Evolutionary conservation across 2,329 filamentous ascomycete genomes (phyloP), one percentile per base, ranked within the genome.

Genomic region (Cladophialophora yegresii): DNA sequence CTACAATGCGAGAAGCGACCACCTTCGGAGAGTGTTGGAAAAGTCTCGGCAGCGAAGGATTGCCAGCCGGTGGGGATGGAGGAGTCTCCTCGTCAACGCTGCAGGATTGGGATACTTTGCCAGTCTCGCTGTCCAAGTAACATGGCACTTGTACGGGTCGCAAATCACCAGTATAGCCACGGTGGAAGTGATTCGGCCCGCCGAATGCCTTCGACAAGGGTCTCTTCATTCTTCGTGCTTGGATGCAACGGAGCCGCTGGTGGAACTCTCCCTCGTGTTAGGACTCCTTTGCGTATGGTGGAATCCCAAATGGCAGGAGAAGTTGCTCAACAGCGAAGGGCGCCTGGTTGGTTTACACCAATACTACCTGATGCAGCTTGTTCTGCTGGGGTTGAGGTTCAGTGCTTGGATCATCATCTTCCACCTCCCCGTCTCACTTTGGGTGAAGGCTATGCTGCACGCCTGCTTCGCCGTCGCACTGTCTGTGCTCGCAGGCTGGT

Each of bases 1-100:
- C 8, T 96, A 96, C 74, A 89, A 87, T 33, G 92, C 92, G 30
- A 91, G 91, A 76, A 89, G 90, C n/a, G 91, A 96, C 70, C 85
- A 92, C 67, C 77, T 96, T 33, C 83, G 89, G 57, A 85, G 89
- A 66, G 87, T 91, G 81, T 86, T 96, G 78, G 87, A 91, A 53
- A 85, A 85, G 70, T 88, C 77, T 57, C 75, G 78, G 61, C 75
- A 74, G 40, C 75, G 76, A 47, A 71, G 75, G 60, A 73, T 73
- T 43, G 72, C 73, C 16, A 72, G 74, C 43, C 73, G 72, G 47
- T 74, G 75, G 68, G 78, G 75, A 63, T 81, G 79, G 79, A 78
- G 77, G 65, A 78, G 76, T 66, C 66, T 81, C 28, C 65, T 81
- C 36, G 75, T 80, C 33, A 75, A 73, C 59, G 68, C 74, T 6